Evolutionary conservation across 2,329 filamentous ascomycete genomes (phyloP), one percentile per base, ranked within the genome.

Genomic region (Akanthomyces dipterigenus): DNA sequence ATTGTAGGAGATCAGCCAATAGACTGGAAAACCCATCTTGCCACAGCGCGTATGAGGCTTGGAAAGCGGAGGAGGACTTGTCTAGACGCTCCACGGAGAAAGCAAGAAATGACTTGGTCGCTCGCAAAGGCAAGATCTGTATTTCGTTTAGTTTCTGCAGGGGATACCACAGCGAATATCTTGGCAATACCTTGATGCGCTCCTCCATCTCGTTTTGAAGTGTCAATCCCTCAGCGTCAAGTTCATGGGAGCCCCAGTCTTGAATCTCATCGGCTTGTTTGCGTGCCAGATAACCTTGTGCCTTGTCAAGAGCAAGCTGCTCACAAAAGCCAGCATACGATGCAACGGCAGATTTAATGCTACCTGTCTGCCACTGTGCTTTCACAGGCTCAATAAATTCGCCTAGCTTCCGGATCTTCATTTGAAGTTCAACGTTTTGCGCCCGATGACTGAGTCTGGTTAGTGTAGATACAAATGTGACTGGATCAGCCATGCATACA

Each of bases 51-150:
- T 87, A 88, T 0, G 92, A 90, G 28, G 89, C 85, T 64, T 89
- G 84, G 67, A 93, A 95, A 0, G 90, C 81, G 9, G 84, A 77
- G 5, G 89, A 88, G 5, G 83, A 82, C 67, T 89, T 90, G 54
- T 91, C 88, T 8, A 98, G 76, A 70, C 91, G 91, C 67, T 99
- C 96, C 0, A 95, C 93, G 0, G 93, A 96, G 54, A 93, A 93
- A 1, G 89, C 90, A n/a, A 99, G 77, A 70, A 98, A 90, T 0
- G 91, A 91, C 71, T 97, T 97, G 1, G 93, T 97, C 7, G 90
- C 84, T 61, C 93, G 86, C 46, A 99, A 76, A 4, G 95, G 95
- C 16, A 98, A 76, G 63, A 82, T 80, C 81, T 89, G 53, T 16
- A n/a, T 36, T 6, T 31, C 18, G n/a, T n/a, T 58, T 54, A 56